Percentiles rank a stretch among this genome's conserved stretches.
Conservation (phyloP, 306 rosid genomes). For the Fagus crenata region DNA sequence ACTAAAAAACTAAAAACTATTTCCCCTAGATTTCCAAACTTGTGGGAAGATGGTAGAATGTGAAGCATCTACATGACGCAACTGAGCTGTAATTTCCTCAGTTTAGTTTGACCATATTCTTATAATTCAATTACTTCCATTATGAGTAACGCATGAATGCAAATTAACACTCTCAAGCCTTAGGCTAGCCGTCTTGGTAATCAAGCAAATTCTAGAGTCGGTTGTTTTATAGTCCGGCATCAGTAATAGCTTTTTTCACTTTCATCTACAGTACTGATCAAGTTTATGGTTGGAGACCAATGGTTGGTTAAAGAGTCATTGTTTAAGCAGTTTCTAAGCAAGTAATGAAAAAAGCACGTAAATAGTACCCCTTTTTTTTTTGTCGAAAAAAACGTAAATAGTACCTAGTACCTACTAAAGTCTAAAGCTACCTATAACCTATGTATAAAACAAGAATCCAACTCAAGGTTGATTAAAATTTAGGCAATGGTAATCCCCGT, state of each 20-base stretch:
- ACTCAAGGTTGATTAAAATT: background rate
- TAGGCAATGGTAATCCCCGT: background rate
- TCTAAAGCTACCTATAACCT: background rate
- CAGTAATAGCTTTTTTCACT: background rate
- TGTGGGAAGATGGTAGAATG: background rate
- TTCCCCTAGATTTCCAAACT: too few species aligned
- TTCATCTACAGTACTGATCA: background rate
- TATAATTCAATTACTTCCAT: background rate
- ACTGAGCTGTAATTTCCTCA: background rate
- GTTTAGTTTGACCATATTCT: background rate
- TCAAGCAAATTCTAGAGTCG: background rate
- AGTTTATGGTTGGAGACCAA: background rate
- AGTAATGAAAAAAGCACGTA: background rate
- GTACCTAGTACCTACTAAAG: background rate
- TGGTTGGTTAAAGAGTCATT: background rate
- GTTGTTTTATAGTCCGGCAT: background rate
- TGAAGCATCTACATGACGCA: background rate
- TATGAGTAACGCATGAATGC: background rate
- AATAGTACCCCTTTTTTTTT: too few species aligned
- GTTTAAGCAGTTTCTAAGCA: constrained; percentile 10
- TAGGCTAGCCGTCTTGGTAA: background rate
- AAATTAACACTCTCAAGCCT: background rate
- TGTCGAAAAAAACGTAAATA: too few species aligned
- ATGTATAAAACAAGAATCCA: too few species aligned
- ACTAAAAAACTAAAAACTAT: too few species aligned